Base-by-base conservation (phyloP, 2,329 filamentous ascomycete species). In the Hymenotorrendiella dingleyae region DNA sequence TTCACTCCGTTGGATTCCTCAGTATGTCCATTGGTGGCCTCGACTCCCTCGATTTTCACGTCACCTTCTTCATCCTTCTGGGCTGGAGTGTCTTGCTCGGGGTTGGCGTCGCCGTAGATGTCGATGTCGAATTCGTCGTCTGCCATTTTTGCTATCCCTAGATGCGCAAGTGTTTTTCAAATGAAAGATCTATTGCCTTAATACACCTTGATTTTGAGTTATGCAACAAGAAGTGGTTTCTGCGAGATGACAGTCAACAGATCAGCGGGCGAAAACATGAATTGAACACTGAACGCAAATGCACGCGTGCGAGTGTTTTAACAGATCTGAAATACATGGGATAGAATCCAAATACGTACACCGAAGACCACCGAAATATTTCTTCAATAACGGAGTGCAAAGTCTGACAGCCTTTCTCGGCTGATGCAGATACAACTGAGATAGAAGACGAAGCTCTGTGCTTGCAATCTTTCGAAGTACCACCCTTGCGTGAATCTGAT, bases 71-170 rank as follows among this genome's bases (percentile, higher is more conserved):
- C 55, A 40, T 65, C 64, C 33, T 62, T 62, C 45, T 62, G 62
- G 43, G 60, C 54, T 21, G 55, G 53, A 14, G 51, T 58, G 48
- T 68, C 63, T 46, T 70, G 65, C 19, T 75, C 69, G 43, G 67
- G 65, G 47, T 66, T 67, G 45, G 70, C 68, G 55, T 83, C 80
- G 55, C 78, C 80, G 59, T 84, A 85, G 57, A 84, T 80, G 54
- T 85, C 81, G 65, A 85, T 83, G 55, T 84, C 81, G 62, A 82
- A 84, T 56, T 83, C 79, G 57, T 83, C 79, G 56, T 84, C 80
- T 54, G 80, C 77, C 80, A 84, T 84, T 41, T 45, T 49, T 52
- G 17, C 21, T 27, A 36, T 23, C 32, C 35, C 30, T 28, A 45
- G 36, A 35, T 39, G 49, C 46, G n/a, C 39, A 47, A 48, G 26